Base-by-base conservation (phyloP, 1,284 basidiomycete genomes). In the Pseudozyma tsukubaensis region DNA sequence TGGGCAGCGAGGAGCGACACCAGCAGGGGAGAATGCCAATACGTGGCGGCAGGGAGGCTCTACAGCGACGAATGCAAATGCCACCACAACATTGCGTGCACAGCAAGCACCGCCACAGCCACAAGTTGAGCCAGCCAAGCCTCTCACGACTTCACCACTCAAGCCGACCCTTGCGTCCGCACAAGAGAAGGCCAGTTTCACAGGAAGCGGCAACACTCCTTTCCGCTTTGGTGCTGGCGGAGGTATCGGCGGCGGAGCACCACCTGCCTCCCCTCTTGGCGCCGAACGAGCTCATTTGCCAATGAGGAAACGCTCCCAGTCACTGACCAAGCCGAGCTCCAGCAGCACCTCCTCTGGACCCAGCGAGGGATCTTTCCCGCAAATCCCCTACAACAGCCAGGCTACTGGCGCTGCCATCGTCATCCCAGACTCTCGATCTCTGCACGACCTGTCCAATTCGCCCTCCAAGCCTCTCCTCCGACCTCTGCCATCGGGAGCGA, bases 151-250 rank as follows among this genome's bases (percentile, higher is more conserved):
- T 34, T 37, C 57, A 21, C 56, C 60, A 19, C 35, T 61, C 50
- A 73, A 73, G 43, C 50, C 55, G 0, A 37, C 55, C n/a, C 43
- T 56, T 1, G 39, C 48, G 4, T 40, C 56, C 19, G 34, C 32
- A 12, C 61, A 59, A 24, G 68, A 76, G n/a, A 78, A 77, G 34
- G 67, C 69, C 2, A 76, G 76, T 37, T 82, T 82, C 40, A 67
- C 77, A 2, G 80, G 80, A 3, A 78, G 64, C 0, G 80, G 81
- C 21, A 62, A 71, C 19, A 80, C 74, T 9, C 81, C 81, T 0
- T 83, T 83, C 64, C 80, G 81, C 11, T 83, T 83, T 44, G 81
- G 81, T 11, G 61, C 74, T 14, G 80, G 79, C 16, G 77, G 80
- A 11, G 66, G 81, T 11, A 64, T 76, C 14, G 80, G 79, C 16